Conservation (phyloP, 257 asterid genomes). For the Capsicum baccatum region DNA sequence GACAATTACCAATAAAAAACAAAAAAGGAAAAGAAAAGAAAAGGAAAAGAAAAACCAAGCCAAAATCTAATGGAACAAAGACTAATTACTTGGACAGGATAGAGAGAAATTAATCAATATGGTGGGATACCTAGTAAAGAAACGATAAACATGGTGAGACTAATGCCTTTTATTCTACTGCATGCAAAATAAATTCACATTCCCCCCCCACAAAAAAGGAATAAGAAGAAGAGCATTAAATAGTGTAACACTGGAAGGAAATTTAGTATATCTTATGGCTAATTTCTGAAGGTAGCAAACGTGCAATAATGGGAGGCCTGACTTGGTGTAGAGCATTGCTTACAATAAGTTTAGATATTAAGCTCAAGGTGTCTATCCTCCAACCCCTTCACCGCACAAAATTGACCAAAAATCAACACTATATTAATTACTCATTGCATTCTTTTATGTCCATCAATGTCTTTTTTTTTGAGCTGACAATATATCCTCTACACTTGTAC, state of each 20-base stretch:
- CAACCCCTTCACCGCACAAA: neutral
- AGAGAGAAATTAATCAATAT: too few relatives aligned
- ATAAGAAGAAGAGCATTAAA: neutral
- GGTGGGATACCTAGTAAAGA: too few relatives aligned
- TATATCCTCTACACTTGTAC: neutral
- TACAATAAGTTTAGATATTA: neutral
- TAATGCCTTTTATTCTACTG: too few relatives aligned
- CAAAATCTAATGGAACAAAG: too few relatives aligned
- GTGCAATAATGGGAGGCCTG: neutral
- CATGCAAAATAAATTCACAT: too few relatives aligned
- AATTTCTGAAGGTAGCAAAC: neutral
- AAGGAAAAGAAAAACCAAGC: too few relatives aligned
- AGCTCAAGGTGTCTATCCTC: neutral
- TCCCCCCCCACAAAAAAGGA: too few relatives aligned
- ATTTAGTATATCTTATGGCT: too few relatives aligned
- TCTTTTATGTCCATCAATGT: constrained; percentile 23
- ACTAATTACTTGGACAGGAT: too few relatives aligned
- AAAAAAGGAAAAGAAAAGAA: too few relatives aligned
- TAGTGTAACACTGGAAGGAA: neutral
- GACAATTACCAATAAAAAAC: too few relatives aligned
- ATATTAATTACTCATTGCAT: neutral
- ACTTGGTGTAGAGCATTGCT: neutral
- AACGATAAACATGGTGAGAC: too few relatives aligned
- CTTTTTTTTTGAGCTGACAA: neutral
- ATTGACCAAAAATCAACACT: neutral